Evolutionary conservation across 176 grass and related monocot species (phyloP), one percentile per base, ranked within the genome.

Genomic region (Oryza meyeriana): DNA sequence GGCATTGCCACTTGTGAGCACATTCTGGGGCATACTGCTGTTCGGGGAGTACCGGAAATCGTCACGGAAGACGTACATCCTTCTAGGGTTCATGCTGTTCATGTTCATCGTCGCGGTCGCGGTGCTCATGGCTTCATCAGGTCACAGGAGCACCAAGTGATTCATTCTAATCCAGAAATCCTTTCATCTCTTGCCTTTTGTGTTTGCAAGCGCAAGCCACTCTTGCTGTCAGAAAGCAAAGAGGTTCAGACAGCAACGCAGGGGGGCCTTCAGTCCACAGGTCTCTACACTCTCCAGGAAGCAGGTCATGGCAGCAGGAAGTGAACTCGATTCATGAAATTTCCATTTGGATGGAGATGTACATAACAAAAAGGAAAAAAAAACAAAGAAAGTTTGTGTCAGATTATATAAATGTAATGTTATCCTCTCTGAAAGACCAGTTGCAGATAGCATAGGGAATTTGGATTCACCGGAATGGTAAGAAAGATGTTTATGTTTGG

Each of bases 41-140:
- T 94, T 94, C 3, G 89, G 93, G 32, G 93, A 94, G 79, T 92
- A 94, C 44, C 68, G 89, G 26, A 94, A 82, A 72, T 94, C 93
- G 1, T 90, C 93, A 0, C 75, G 59, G 29, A 92, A 81, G 63
- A 94, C 97, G 0, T 99, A 99, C 16, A 64, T 71, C 32, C 39
- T 96, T 77, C 90, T 99, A 1, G 86, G 78, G 24, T 85, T 79
- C 69, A 96, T 99, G 97, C 31, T 99, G 32, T 88, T 81, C 26
- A 99, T 99, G 97, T 99, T 99, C 38, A 38, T 99, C 1, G 24
- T 35, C 2, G 97, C 97, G 0, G 97, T 99, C 0, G 91, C 68
- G 2, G 63, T 88, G 71, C 93, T 99, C 22, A 96, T 99, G 97
- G 97, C 91, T 90, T 99, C 97, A 11, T 86, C 97, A 70, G 97